A percentile compares a stretch with the other conserved stretches of the same genome.
Conservation (phyloP, 495 filamentous ascomycete genomes). For the Hamigera avellanea region DNA sequence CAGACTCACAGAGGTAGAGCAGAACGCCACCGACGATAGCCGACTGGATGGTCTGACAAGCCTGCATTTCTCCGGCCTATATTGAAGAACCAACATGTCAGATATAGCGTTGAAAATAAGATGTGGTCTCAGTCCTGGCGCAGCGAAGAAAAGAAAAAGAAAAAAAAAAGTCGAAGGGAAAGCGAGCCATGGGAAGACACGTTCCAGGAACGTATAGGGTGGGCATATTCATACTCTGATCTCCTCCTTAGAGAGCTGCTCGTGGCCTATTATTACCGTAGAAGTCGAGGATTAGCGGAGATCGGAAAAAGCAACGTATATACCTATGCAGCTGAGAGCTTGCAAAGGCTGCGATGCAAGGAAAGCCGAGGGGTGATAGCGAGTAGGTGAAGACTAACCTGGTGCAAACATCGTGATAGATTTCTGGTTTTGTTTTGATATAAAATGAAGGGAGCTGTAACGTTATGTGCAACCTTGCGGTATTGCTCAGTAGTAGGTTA, state of each 20-base stretch:
- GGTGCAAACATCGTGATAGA: constrained; percentile 32
- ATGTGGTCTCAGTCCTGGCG: not conserved
- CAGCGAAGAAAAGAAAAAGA: no score
- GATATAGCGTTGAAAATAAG: not conserved
- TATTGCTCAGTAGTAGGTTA: no score
- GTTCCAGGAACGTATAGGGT: not conserved
- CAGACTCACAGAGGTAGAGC: constrained; percentile 81
- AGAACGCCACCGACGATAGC: constrained; percentile 50
- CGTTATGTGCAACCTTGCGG: no score
- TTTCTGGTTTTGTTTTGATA: not conserved
- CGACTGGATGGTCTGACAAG: constrained; percentile 51
- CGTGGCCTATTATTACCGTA: constrained; percentile 17
- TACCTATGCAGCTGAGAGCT: no score
- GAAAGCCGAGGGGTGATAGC: no score
- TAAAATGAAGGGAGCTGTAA: not conserved
- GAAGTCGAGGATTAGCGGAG: not conserved
- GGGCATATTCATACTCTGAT: constrained; percentile 24
- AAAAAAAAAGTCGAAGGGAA: no score
- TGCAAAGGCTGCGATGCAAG: no score
- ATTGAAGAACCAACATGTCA: constrained; percentile 1
- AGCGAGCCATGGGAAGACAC: no score
- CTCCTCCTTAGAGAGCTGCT: constrained; percentile 37
- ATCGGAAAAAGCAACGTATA: not conserved
- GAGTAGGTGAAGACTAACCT: constrained; percentile 19
- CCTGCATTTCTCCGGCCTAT: constrained; percentile 57